A percentile compares a stretch with the other conserved stretches of the same genome.
These are phyloP conservation scores for Didymella glomerata DNA, from an alignment of 2,329 filamentous ascomycete genomes.

Conservation along the genomic window DNA sequence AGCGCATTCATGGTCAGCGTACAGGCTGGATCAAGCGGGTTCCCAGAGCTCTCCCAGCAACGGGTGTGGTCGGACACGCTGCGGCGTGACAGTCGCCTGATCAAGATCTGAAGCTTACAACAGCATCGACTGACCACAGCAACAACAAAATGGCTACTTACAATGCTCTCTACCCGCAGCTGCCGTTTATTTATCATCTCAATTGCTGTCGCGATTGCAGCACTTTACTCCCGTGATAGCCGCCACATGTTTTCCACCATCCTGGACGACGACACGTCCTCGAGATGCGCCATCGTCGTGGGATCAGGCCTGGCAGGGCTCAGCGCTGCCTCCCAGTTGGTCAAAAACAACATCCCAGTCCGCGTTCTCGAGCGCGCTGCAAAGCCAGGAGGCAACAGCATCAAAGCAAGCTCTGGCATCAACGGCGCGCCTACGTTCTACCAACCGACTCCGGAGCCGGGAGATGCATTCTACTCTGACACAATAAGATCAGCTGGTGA, in stretches of 20 bases:
- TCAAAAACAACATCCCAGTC: constrained; percentile 62
- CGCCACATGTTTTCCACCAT: constrained; percentile 12
- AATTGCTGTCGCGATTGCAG: neutral
- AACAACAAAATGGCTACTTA: neutral
- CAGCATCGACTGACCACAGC: constrained; percentile 13
- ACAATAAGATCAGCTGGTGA: constrained; percentile 66
- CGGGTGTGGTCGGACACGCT: neutral
- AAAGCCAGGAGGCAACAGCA: constrained; percentile 70
- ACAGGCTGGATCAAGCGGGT: neutral
- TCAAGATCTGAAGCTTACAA: constrained; percentile 8
- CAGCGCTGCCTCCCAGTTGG: constrained; percentile 65
- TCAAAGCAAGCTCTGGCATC: constrained; percentile 73
- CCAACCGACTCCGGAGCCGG: constrained; percentile 55
- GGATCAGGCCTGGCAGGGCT: constrained; percentile 72
- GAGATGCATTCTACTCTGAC: constrained; percentile 61
- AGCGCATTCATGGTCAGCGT: too few species aligned
- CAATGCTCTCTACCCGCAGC: constrained; percentile 6
- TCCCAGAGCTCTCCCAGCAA: neutral
- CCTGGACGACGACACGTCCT: constrained; percentile 19
- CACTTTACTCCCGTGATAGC: neutral
- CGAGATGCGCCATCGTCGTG: constrained; percentile 63
- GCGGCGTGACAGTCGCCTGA: constrained; percentile 25
- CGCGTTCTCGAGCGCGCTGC: constrained; percentile 66
- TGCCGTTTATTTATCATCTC: neutral
- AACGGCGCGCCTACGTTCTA: constrained; percentile 68